A percentile compares a stretch with the other conserved stretches of the same genome.
Conservation (phyloP, 768 basidiomycete species). For the Boletus fagicola region DNA sequence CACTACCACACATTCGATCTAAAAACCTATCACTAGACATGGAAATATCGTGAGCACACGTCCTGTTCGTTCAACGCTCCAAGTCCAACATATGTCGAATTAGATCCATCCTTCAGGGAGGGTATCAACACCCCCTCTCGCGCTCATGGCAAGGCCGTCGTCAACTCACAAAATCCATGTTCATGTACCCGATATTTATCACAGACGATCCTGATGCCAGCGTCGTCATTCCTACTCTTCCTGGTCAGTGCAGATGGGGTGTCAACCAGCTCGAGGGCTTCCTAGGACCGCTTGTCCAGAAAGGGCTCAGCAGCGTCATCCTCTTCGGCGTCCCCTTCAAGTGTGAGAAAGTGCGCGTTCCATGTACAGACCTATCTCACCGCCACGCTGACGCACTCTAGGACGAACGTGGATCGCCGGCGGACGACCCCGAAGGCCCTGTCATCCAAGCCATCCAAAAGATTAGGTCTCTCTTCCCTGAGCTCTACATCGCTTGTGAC, state of each 20-base stretch:
- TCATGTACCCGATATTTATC: conserved; percentile 99
- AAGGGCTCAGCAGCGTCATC: conserved; percentile 89
- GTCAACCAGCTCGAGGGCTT: conserved; percentile 89
- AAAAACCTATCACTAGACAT: conserved; percentile 20
- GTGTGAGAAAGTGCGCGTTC: conserved; percentile 63
- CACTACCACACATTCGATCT: neutral
- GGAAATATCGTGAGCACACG: conserved; percentile 45
- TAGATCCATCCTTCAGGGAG: conserved; percentile 85
- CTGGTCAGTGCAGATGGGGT: conserved; percentile 92
- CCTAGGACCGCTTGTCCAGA: conserved; percentile 80
- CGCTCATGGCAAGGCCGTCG: conserved; percentile 85
- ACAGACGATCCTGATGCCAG: conserved; percentile 90
- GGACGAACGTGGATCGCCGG: conserved; percentile 82
- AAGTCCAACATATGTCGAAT: neutral
- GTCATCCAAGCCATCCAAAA: conserved; percentile 91
- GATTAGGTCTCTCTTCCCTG: conserved; percentile 74
- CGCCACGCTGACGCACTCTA: conserved; percentile 29
- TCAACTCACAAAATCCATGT: conserved; percentile 83
- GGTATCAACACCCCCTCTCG: conserved; percentile 88
- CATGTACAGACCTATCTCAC: neutral
- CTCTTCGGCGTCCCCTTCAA: conserved; percentile 88
- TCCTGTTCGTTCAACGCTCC: neutral
- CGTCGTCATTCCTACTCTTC: conserved; percentile 72
- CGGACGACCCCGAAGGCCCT: conserved; percentile 87
- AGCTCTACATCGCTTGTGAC: conserved; percentile 87